These are phyloP conservation scores for Pseudogymnoascus sp. DNA, from an alignment of 2,329 filamentous ascomycete species.

Conservation along the genomic window DNA sequence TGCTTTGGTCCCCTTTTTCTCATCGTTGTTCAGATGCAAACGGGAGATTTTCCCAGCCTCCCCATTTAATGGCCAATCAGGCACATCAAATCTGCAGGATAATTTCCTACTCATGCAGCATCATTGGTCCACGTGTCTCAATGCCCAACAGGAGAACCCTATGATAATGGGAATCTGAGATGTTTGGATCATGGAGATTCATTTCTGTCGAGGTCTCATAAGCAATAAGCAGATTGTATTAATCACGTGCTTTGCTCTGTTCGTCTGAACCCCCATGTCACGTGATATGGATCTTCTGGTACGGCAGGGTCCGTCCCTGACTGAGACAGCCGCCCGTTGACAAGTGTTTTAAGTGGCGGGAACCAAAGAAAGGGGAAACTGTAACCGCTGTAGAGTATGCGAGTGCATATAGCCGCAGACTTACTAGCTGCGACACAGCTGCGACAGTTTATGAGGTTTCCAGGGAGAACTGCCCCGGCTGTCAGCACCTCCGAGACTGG, in stretches of 20 bases:
- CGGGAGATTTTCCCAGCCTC: conserved; percentile 4
- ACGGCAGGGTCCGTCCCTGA: neutral
- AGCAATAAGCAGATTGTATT: too few relatives aligned
- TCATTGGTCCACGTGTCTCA: conserved; percentile 9
- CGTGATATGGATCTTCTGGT: neutral
- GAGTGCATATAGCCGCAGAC: neutral
- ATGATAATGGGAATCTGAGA: neutral
- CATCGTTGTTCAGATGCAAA: neutral
- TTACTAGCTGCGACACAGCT: neutral
- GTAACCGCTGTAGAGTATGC: neutral
- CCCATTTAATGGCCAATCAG: conserved; percentile 8
- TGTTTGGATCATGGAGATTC: neutral
- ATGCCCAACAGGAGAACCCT: neutral
- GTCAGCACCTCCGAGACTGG: neutral
- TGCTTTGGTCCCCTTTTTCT: neutral
- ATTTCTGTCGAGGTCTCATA: neutral
- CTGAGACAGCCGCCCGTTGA: conserved; percentile 6
- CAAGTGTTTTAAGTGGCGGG: neutral
- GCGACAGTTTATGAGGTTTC: neutral
- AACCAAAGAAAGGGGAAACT: neutral
- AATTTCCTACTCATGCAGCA: conserved; percentile 4
- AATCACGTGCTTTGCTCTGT: neutral
- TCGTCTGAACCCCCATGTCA: neutral
- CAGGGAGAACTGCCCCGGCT: neutral
- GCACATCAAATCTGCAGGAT: neutral